Evolutionary conservation across 192 early-diverging fungal species (phyloP).

Genomic region (Fimicolochytrium jonesii): DNA sequence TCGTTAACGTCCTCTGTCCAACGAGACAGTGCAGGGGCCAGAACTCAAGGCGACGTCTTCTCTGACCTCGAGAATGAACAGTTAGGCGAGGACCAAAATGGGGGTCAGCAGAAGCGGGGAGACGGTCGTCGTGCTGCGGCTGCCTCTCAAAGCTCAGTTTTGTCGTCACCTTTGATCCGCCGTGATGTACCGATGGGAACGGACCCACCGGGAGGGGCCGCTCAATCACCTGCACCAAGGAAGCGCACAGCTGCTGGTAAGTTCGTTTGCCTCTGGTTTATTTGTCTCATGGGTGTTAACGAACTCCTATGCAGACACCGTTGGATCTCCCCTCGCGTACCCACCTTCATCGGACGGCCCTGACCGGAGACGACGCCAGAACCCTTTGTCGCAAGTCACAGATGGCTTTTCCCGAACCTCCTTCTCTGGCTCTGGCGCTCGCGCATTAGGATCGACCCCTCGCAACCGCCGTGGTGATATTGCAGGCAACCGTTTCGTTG

Average conservation of each 20-base stretch:
- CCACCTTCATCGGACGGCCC: slow-evolving; percentile 8
- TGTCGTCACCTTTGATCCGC: neutral
- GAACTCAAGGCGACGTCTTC: no score
- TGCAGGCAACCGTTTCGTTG: slow-evolving; percentile 9
- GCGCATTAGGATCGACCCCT: neutral
- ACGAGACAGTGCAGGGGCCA: no score
- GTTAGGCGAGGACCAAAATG: neutral
- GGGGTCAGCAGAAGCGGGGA: neutral
- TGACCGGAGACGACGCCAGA: neutral
- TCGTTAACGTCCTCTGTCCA: no score
- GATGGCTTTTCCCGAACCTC: neutral
- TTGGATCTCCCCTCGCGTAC: slow-evolving; percentile 3
- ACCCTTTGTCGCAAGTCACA: neutral
- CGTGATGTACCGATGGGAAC: neutral
- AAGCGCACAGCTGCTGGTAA: neutral
- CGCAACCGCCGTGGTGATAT: slow-evolving; percentile 27
- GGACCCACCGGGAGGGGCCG: neutral
- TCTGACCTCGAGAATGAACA: slow-evolving; percentile 4
- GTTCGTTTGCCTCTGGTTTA: neutral
- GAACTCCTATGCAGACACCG: neutral
- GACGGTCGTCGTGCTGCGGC: neutral
- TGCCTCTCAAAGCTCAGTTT: neutral
- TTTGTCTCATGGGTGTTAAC: neutral
- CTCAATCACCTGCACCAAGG: neutral
- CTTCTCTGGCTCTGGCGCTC: neutral